Conservation (phyloP, 75 land plant genomes). For the Selaginella tamariscina region DNA sequence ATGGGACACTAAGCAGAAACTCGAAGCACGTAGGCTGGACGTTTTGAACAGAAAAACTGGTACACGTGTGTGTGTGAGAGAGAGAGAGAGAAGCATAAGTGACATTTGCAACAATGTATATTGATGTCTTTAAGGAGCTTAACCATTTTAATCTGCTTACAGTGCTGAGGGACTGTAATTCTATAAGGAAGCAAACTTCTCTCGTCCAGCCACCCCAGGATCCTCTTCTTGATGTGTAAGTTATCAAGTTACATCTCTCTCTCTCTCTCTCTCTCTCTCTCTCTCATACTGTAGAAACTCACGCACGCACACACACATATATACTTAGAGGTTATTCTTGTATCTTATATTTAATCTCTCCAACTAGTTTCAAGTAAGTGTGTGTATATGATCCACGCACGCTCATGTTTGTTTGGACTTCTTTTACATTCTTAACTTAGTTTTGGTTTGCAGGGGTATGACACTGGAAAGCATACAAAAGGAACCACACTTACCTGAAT, state of each 20-base stretch:
- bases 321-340: background rate
- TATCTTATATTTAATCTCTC: background rate
- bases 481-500: background rate
- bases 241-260: too few relatives aligned
- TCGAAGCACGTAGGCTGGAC: conserved; percentile 68
- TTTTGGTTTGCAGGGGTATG: background rate
- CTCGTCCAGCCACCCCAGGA: too few relatives aligned
- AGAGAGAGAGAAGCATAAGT: background rate
- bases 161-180: too few relatives aligned
- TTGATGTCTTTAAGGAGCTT: too few relatives aligned
- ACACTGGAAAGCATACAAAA: background rate
- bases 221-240: too few relatives aligned
- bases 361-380: background rate
- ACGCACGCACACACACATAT: too few relatives aligned
- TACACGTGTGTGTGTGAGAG: too few relatives aligned
- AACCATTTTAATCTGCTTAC: too few relatives aligned
- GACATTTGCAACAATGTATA: too few relatives aligned
- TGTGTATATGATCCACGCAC: background rate
- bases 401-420: background rate
- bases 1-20: conserved; percentile 64
- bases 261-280: too few relatives aligned
- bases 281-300: too few relatives aligned
- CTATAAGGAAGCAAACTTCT: too few relatives aligned
- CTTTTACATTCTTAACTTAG: background rate
- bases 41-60: conserved; percentile 50